Evolutionary conservation across 148 eudicot genomes (phyloP), one percentile per base, ranked within the genome.

Genomic region (Oxyria digyna): DNA sequence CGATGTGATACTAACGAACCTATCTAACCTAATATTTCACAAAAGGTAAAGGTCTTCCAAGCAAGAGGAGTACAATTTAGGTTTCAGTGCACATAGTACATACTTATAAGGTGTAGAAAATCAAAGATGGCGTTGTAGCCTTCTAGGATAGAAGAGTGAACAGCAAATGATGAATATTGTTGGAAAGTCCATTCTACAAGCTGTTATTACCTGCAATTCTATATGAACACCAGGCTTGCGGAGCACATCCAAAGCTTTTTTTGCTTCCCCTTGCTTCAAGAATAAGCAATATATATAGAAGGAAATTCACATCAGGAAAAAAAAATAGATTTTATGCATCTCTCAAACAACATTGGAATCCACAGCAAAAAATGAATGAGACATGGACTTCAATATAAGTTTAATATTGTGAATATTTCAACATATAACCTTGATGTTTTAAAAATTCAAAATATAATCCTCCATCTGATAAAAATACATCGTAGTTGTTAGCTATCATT

Each of bases 231-330:
- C 82, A 70, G 93, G 87, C 77, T 91, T 94, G 73, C 83, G 92
- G 80, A 94, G 89, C 72, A 88, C 96, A 77, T 87, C 87, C 80
- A 94, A 74, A 33, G 97, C 97, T 83, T 85, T 94, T 85, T 88
- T 94, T 49, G 96, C 99, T 81, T 94, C 99, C 74, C 97, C 99
- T 85, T 88, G 99, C 99, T 94, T 74, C 62, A 69, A 24, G 63
- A 41, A 63, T 33, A 54, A 73, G 64, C 46, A 70, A 37, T n/a
- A 48, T 35, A 49, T 42, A 70, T 3, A 3, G 26, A 13, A 59
- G 3, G 29, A 29, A 59, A 13, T 29, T 59, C 9, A 59, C 37
- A 59, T 29, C 20, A 59, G n/a, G 49, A 67, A 23, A 38, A 15
- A 3, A 43, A 3, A 4, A 0, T 35, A 4, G 2, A 37, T 65